Evolutionary conservation across 768 basidiomycete genomes (phyloP).

Genomic region (Lentinus brumalis): DNA sequence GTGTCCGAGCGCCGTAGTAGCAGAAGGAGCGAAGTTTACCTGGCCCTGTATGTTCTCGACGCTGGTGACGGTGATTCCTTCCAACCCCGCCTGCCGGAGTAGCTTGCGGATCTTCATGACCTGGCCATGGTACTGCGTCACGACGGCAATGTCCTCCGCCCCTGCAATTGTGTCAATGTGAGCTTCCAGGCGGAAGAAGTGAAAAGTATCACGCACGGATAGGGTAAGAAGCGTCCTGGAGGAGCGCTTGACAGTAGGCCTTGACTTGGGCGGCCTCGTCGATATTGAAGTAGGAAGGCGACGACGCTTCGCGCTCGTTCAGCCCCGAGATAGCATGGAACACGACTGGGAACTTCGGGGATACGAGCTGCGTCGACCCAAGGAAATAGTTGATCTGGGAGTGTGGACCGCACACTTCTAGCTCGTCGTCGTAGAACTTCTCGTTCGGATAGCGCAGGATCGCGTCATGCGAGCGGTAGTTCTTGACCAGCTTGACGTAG

Average conservation of each 20-base stretch:
- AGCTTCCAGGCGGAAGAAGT: background rate
- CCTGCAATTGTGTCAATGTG: constrained; percentile 15
- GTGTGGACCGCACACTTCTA: constrained; percentile 31
- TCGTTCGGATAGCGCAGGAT: constrained; percentile 61
- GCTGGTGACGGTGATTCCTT: constrained; percentile 35
- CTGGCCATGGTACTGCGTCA: constrained; percentile 44
- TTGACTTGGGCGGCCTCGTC: constrained; percentile 38
- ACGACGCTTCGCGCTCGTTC: constrained; percentile 36
- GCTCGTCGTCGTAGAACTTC: constrained; percentile 39
- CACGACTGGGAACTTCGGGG: constrained; percentile 31
- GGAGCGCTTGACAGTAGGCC: constrained; percentile 33
- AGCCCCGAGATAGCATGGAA: constrained; percentile 38
- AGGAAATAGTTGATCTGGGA: constrained; percentile 29
- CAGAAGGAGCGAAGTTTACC: constrained; percentile 23
- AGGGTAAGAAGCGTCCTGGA: constrained; percentile 27
- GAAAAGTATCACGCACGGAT: constrained; percentile 23
- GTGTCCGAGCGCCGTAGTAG: background rate
- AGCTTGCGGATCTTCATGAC: constrained; percentile 33
- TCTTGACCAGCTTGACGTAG: constrained; percentile 45
- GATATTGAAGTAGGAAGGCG: constrained; percentile 45
- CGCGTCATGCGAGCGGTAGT: constrained; percentile 56
- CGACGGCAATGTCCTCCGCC: constrained; percentile 38
- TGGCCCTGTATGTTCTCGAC: constrained; percentile 47
- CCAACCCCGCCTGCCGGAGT: constrained; percentile 21
- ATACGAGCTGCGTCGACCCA: constrained; percentile 31